These are phyloP conservation scores for Tylopilus felleus DNA, from an alignment of 768 basidiomycete species.

Conservation along the genomic window DNA sequence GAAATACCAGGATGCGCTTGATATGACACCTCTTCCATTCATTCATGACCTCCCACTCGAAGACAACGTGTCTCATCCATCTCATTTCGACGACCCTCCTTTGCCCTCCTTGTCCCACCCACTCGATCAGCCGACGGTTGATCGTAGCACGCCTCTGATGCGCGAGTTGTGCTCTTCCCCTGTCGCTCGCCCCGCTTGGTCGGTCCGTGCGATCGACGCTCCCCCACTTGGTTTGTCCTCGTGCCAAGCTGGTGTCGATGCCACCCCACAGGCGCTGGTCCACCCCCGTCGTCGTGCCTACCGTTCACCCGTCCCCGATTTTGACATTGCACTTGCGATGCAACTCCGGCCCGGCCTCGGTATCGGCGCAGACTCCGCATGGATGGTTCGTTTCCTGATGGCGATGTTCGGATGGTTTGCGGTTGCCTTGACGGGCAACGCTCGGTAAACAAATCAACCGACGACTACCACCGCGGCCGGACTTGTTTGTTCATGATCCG, in stretches of 20 bases:
- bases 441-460: constrained; percentile 10
- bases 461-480: not conserved
- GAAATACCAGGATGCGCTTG: constrained; percentile 32
- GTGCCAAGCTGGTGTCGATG: constrained; percentile 2
- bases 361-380: constrained; percentile 67
- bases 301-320: constrained; percentile 43
- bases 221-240: constrained; percentile 19
- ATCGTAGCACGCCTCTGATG: constrained; percentile 13
- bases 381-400: constrained; percentile 80
- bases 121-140: constrained; percentile 7
- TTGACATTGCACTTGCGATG: constrained; percentile 73
- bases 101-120: not conserved
- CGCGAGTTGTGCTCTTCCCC: constrained; percentile 12
- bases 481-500: not conserved
- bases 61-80: constrained; percentile 2
- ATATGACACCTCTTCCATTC: constrained; percentile 22
- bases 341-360: constrained; percentile 73
- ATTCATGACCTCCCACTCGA: constrained; percentile 20
- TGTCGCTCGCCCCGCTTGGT: constrained; percentile 28
- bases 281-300: constrained; percentile 27
- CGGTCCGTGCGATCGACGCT: constrained; percentile 25
- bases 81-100: constrained; percentile 13
- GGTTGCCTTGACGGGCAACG: constrained; percentile 46
- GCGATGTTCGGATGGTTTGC: constrained; percentile 76
- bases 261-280: constrained; percentile 10